Percentiles rank a stretch among this genome's conserved stretches.
phyloP scores from a whole-genome alignment of 2,329 filamentous ascomycete species.

The Amauroascus verrucosus region DNA sequence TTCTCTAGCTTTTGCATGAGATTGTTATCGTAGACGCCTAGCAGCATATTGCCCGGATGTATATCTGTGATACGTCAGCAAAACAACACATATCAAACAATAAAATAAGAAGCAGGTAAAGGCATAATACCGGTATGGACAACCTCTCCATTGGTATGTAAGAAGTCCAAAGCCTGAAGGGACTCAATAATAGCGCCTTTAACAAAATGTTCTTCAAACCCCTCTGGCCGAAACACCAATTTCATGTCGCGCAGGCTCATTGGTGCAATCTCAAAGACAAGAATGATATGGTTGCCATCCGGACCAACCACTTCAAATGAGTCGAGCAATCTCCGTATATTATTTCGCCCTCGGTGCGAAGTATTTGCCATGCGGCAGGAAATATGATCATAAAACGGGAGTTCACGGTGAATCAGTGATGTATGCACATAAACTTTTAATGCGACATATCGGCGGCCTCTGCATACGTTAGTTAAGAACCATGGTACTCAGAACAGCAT shows the following conservation, averaged over 20 bases:
- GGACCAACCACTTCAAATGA: slow-evolving; percentile 25
- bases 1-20: slow-evolving; percentile 23
- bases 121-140: too few relatives aligned
- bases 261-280: slow-evolving; percentile 24
- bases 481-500: too few relatives aligned
- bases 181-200: slow-evolving; percentile 11
- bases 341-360: slow-evolving; percentile 20
- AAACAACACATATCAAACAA: too few relatives aligned
- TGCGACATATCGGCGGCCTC: slow-evolving; percentile 9
- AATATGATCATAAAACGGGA: slow-evolving; percentile 24
- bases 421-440: slow-evolving; percentile 22
- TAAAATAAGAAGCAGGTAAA: too few relatives aligned
- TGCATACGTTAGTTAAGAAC: too few relatives aligned
- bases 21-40: slow-evolving; percentile 22
- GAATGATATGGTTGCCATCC: slow-evolving; percentile 22
- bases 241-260: slow-evolving; percentile 23
- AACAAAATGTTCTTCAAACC: slow-evolving; percentile 20
- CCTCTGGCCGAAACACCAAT: slow-evolving; percentile 15
- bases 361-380: slow-evolving; percentile 13
- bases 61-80: slow-evolving; percentile 21
- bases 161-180: too few relatives aligned
- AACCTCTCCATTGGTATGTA: too few relatives aligned
- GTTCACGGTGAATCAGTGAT: slow-evolving; percentile 21
- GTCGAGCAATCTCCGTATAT: slow-evolving; percentile 25
- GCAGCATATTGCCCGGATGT: slow-evolving; percentile 27